phyloP scores from a whole-genome alignment of 2,329 filamentous ascomycete genomes.

The Sporothrix mexicana region DNA sequence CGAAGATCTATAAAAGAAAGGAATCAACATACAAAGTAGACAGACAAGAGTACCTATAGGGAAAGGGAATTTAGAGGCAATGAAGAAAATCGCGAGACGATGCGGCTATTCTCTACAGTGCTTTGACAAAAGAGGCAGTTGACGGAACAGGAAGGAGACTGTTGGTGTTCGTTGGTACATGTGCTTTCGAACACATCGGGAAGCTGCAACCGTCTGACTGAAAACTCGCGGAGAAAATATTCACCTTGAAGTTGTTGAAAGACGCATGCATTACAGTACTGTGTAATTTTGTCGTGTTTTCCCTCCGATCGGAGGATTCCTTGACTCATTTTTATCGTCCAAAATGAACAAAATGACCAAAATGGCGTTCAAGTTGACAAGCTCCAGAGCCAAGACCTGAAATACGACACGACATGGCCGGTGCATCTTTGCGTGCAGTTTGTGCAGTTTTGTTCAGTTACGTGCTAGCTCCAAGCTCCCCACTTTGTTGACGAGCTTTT shows the following conservation, averaged over 20 bases:
- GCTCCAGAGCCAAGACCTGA: neutral
- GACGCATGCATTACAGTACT: too few species aligned
- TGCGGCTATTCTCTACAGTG: too few species aligned
- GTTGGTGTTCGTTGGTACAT: neutral
- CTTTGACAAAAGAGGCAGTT: neutral
- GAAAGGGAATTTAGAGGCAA: too few species aligned
- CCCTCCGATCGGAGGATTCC: constrained; percentile 22
- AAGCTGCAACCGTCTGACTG: neutral
- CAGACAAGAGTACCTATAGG: too few species aligned
- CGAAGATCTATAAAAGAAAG: neutral
- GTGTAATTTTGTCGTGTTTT: too few species aligned
- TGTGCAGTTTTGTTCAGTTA: neutral
- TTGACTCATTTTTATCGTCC: constrained; percentile 23
- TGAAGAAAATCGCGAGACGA: too few species aligned
- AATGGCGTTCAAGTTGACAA: constrained; percentile 9
- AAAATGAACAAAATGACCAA: neutral
- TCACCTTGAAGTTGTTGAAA: too few species aligned
- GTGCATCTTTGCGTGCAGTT: too few species aligned
- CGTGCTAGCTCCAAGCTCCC: constrained; percentile 24
- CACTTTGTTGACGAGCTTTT: constrained; percentile 24
- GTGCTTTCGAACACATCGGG: neutral
- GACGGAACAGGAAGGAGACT: neutral
- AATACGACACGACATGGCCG: too few species aligned
- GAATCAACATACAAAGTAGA: too few species aligned
- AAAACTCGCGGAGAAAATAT: neutral